A percentile compares a stretch with the other conserved stretches of the same genome.
phyloP scores from a whole-genome alignment of 345 rosid genomes.

The Acer negundo region DNA sequence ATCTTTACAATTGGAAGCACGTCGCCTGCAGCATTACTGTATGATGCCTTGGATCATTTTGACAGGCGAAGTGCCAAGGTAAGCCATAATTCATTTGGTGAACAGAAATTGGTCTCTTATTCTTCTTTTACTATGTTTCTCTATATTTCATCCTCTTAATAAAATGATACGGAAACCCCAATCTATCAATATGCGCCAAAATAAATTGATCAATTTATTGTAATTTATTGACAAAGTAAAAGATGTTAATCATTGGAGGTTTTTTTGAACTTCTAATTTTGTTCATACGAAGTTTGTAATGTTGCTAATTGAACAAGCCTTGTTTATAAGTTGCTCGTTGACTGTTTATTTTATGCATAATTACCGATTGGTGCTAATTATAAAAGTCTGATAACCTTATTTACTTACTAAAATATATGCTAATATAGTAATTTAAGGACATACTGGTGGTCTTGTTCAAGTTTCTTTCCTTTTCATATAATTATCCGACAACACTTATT shows the following conservation, averaged over 20 bases:
- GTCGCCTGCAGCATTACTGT: conserved; percentile 83
- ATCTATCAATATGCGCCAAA: neutral
- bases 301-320: neutral
- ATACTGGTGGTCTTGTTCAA: neutral
- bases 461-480: neutral
- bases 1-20: conserved; percentile 98
- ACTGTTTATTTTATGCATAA: neutral
- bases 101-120: conserved; percentile 8
- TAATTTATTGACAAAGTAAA: neutral
- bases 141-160: neutral
- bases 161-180: neutral
- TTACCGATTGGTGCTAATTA: neutral
- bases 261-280: neutral
- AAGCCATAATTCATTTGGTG: conserved; percentile 10
- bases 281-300: neutral
- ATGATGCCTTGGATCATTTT: conserved; percentile 97
- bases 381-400: neutral
- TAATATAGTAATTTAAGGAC: neutral
- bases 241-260: neutral
- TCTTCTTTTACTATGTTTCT: neutral
- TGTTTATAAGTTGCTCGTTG: neutral
- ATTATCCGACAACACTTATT: neutral
- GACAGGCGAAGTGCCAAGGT: conserved; percentile 97
- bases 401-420: neutral
- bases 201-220: neutral